phyloP scores from a whole-genome alignment of 148 eudicot species.

The Nepenthes mirabilis region DNA sequence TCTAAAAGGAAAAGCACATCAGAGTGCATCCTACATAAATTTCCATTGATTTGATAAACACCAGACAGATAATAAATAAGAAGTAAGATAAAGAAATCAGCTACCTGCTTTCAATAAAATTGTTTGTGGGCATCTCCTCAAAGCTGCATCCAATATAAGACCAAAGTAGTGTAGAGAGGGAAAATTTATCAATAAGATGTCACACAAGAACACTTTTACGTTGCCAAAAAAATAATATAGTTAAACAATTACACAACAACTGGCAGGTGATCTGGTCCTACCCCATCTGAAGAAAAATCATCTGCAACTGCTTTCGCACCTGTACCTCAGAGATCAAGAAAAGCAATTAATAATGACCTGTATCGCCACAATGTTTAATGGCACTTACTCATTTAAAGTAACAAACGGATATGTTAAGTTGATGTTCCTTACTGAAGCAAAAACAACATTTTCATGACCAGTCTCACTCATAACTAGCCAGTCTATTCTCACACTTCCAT shows the following conservation, averaged over 20 bases:
- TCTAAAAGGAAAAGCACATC: not conserved
- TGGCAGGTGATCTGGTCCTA: conserved; percentile 14
- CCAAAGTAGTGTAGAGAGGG: conserved; percentile 1
- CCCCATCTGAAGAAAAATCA: conserved; percentile 88
- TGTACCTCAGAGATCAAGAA: conserved; percentile 18
- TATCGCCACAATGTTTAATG: no score
- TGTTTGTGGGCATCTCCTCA: conserved; percentile 96
- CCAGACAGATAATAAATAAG: not conserved
- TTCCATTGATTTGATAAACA: not conserved
- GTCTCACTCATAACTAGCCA: no score
- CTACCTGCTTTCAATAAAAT: conserved; percentile 93
- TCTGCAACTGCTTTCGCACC: conserved; percentile 74
- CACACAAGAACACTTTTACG: not conserved
- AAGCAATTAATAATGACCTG: no score
- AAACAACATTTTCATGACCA: no score
- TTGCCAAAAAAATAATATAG: not conserved
- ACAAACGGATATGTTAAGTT: no score
- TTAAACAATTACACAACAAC: not conserved
- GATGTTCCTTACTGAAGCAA: no score
- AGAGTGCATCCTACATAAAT: not conserved
- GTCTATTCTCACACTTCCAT: no score
- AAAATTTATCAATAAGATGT: not conserved
- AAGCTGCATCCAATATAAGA: conserved; percentile 39
- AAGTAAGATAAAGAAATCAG: not conserved
- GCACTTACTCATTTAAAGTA: no score